Evolutionary conservation across 2,329 filamentous ascomycete genomes (phyloP), one percentile per base, ranked within the genome.

Genomic region (Exophiala aquamarina): DNA sequence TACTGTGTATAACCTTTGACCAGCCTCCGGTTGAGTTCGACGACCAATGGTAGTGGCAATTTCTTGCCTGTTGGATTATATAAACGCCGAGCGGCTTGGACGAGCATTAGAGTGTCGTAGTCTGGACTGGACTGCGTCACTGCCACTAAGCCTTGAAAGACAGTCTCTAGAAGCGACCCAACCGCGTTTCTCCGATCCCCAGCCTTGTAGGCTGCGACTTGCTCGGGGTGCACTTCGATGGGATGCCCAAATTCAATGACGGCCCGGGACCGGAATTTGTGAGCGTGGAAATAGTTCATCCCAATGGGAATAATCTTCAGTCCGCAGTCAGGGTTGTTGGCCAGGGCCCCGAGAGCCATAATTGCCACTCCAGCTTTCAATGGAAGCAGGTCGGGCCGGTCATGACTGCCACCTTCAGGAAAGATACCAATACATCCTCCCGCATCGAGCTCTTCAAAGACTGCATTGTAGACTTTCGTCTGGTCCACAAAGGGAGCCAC

Each of bases 231-330:
- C 8, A 97, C 83, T 57, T 95, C 87, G 54, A 97, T 84, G 0
- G 93, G 90, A 19, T 82, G 84, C 7, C 93, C 93, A 61, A 97
- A 98, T 64, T 98, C 93, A 50, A 97, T 84, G 3, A 98, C 92
- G 28, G 92, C 93, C 64, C 93, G 82, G 55, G 92, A 97, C 36
- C 92, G 86, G 70, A 98, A 98, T 68, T 97, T 98, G 77, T 98
- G 92, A 0, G 92, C 88, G 69, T 97, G 92, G 71, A 98, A 98
- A 70, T 98, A 98, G 70, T 98, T 98, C 92, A 98, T 96, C 60
- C 92, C 92, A 41, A 93, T 91, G 3, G 93, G 93, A 18, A 98
- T 89, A 60, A 98, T 96, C 69, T 91, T 94, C 52, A 98, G 75
- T 21, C 88, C 89, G 63, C 89, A 95, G 55, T 92, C 78, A 2